These are phyloP conservation scores for Thuja plicata DNA, from an alignment of 83 land plant genomes.

Conservation along the genomic window DNA sequence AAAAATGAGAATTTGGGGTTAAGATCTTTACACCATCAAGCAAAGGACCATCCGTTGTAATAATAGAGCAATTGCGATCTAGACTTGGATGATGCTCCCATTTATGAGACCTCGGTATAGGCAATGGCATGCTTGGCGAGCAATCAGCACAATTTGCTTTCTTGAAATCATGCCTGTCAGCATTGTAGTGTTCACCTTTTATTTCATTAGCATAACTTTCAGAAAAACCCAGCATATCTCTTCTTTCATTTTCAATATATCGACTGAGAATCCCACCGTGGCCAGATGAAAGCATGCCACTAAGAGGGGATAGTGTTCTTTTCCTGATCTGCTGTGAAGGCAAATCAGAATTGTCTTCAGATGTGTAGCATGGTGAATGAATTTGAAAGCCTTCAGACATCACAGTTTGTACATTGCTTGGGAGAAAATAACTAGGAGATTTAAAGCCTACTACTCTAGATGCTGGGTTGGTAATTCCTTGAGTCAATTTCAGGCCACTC, in stretches of 20 bases:
- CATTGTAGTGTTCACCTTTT: neutral
- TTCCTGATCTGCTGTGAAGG: slow-evolving; percentile 11
- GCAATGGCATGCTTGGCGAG: slow-evolving; percentile 12
- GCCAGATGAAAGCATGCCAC: slow-evolving; percentile 20
- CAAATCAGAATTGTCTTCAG: slow-evolving; percentile 8
- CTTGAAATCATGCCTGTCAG: slow-evolving; percentile 7
- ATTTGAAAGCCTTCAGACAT: slow-evolving; percentile 13
- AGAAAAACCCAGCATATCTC: neutral
- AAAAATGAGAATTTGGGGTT: neutral
- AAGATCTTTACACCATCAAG: slow-evolving; percentile 8
- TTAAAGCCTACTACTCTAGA: slow-evolving; percentile 66
- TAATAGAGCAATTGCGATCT: slow-evolving; percentile 8
- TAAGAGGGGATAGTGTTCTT: slow-evolving; percentile 34
- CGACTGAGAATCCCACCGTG: neutral
- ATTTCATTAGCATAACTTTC: neutral
- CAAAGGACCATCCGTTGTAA: slow-evolving; percentile 29
- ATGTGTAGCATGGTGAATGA: slow-evolving; percentile 17
- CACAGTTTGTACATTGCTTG: slow-evolving; percentile 13
- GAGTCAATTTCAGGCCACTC: neutral
- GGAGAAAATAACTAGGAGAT: slow-evolving; percentile 11
- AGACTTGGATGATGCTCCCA: neutral
- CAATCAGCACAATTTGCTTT: slow-evolving; percentile 15
- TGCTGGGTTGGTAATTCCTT: slow-evolving; percentile 31
- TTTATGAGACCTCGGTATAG: slow-evolving; percentile 11
- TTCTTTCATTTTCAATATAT: slow-evolving; percentile 12